phyloP scores from a whole-genome alignment of 805 yeast species.

The Candida krabiensis region DNA sequence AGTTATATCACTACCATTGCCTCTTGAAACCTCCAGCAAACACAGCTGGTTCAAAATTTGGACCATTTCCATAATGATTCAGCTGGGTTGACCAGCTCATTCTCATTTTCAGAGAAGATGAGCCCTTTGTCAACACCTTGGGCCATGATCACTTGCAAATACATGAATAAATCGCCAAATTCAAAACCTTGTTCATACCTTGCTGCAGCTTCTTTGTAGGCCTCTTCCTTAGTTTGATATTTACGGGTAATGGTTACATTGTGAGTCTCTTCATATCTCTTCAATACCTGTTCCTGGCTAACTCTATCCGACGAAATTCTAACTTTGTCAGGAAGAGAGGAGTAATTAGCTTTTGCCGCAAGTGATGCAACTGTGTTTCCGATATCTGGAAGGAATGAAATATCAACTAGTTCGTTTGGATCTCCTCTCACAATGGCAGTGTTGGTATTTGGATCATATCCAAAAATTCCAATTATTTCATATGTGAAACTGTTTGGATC shows the following conservation, averaged over 20 bases:
- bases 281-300: conserved; percentile 38
- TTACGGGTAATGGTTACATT: conserved; percentile 35
- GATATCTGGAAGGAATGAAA: conserved; percentile 41
- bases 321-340: conserved; percentile 42
- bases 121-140: conserved; percentile 44
- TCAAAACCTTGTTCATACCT: conserved; percentile 33
- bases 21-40: too few species aligned
- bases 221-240: conserved; percentile 33
- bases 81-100: conserved; percentile 46
- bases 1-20: too few species aligned
- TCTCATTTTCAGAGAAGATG: conserved; percentile 31
- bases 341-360: conserved; percentile 35
- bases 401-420: conserved; percentile 35
- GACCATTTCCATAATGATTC: conserved; percentile 47
- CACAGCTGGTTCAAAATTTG: too few species aligned
- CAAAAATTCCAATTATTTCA: conserved; percentile 36
- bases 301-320: conserved; percentile 43
- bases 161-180: conserved; percentile 35
- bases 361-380: conserved; percentile 44
- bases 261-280: conserved; percentile 41
- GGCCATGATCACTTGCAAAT: conserved; percentile 35
- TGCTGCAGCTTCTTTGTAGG: conserved; percentile 32
- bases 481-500: conserved; percentile 36
- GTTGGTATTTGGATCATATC: conserved; percentile 36
- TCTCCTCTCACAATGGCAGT: conserved; percentile 42